These are phyloP conservation scores for Zygoascus tannicola DNA, from an alignment of 805 yeast species.

Conservation along the genomic window DNA sequence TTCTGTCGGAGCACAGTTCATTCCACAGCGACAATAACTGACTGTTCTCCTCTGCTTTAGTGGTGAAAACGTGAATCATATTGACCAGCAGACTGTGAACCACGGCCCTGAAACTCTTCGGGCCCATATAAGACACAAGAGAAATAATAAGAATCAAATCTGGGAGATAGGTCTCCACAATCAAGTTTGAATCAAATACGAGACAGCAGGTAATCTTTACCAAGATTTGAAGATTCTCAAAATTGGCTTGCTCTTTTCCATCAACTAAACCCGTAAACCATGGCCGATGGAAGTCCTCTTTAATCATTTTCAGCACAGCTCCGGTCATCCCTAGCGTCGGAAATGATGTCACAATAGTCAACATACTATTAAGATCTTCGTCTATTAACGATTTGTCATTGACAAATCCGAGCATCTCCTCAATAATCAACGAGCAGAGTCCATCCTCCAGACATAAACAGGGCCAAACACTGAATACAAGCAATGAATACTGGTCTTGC, in stretches of 20 bases:
- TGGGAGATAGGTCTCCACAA: conserved; percentile 36
- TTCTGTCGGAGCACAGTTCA: neutral
- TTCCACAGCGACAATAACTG: neutral
- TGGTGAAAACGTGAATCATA: conserved; percentile 57
- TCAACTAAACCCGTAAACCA: conserved; percentile 33
- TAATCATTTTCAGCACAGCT: conserved; percentile 47
- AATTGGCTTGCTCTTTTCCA: conserved; percentile 35
- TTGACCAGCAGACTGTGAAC: conserved; percentile 56
- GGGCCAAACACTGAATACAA: conserved; percentile 60
- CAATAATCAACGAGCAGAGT: conserved; percentile 49
- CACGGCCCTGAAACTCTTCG: conserved; percentile 46
- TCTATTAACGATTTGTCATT: conserved; percentile 71
- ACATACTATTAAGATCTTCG: conserved; percentile 45
- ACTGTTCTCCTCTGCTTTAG: conserved; percentile 16
- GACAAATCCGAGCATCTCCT: conserved; percentile 65
- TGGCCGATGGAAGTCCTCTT: conserved; percentile 33
- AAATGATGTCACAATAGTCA: conserved; percentile 50
- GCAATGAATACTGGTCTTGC: conserved; percentile 39
- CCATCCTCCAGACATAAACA: conserved; percentile 52
- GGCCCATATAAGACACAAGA: conserved; percentile 44
- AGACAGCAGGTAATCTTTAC: conserved; percentile 53
- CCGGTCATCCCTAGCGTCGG: conserved; percentile 72
- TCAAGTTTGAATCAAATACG: conserved; percentile 51
- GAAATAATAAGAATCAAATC: conserved; percentile 64
- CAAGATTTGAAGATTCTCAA: conserved; percentile 65